Percentiles rank a stretch among this genome's conserved stretches.
These are phyloP conservation scores for Tetratostichococcus sp. DNA, from an alignment of 139 green algal species.

Conservation along the genomic window DNA sequence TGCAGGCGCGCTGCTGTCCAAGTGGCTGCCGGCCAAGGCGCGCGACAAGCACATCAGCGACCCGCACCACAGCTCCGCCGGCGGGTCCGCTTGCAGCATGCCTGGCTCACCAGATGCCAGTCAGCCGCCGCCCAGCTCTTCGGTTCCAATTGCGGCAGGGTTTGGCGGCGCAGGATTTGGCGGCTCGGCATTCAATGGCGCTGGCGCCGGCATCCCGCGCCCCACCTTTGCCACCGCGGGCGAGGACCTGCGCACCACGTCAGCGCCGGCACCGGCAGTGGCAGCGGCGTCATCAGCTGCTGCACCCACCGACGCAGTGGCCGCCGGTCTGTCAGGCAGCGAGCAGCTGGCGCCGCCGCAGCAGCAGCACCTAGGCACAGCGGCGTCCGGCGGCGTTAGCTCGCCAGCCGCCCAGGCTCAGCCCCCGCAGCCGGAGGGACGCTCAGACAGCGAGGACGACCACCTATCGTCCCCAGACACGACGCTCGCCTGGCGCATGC, in stretches of 20 bases:
- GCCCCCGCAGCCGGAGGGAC: not conserved
- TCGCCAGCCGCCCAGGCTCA: not conserved
- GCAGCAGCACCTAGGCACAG: too few relatives aligned
- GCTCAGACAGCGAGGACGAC: not conserved
- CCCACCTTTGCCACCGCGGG: not conserved
- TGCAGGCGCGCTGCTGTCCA: conserved; percentile 42
- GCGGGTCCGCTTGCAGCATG: too few relatives aligned
- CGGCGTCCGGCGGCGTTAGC: too few relatives aligned
- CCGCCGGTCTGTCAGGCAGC: too few relatives aligned
- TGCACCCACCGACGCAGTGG: too few relatives aligned
- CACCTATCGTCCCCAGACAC: not conserved
- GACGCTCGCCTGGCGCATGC: not conserved
- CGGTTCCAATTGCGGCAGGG: not conserved
- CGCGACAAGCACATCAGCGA: conserved; percentile 9
- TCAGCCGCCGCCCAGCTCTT: not conserved
- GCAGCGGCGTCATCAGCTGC: too few relatives aligned
- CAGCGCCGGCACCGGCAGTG: too few relatives aligned
- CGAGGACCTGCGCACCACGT: not conserved
- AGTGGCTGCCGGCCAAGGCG: conserved; percentile 47
- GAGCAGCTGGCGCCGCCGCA: too few relatives aligned
- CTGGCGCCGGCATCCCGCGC: too few relatives aligned
- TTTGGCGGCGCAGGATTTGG: too few relatives aligned
- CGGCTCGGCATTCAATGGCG: too few relatives aligned
- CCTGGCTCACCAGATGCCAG: too few relatives aligned
- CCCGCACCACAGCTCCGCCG: not conserved